Evolutionary conservation across 2,329 filamentous ascomycete species (phyloP), one percentile per base, ranked within the genome.

Genomic region (Colletotrichum costaricense): DNA sequence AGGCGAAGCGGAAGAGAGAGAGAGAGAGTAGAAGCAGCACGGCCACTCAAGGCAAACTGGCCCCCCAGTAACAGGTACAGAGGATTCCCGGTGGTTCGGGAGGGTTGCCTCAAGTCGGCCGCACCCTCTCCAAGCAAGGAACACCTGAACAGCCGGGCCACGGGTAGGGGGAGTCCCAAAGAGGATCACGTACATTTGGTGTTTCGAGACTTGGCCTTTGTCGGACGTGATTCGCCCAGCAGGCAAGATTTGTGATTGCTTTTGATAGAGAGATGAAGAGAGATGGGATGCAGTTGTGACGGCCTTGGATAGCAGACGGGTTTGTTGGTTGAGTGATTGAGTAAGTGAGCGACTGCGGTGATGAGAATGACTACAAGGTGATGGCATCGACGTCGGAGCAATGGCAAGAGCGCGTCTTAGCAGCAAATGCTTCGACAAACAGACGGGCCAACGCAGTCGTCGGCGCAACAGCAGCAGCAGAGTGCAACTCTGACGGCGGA

Each of bases 171-270:
- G 75, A 76, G 75, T 69, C 73, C 74, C 77, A 72, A 78, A 78
- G 75, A 78, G 78, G 77, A 82, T 82, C 82, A 85, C 83, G 78
- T 84, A 85, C 84, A 78, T 76, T 80, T 81, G 78, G 80, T 75
- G 84, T 86, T 86, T 85, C 82, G 83, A 80, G 78, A 79, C 72
- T 77, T 78, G 76, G 78, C 78, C 26, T 30, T 52, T 26, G 55
- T 49, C 74, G 74, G 76, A 76, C 70, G 76, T 79, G 77, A 78
- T 79, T 76, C 70, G 67, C 49, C 69, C 35, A 56, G 59, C 30
- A 64, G 24, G 74, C 58, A 72, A 70, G 69, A 70, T 68, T 62
- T 75, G 72, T 75, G 60, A 75, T 55, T 54, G 58, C 38, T 24
- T 42, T 46, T 24, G 49, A 72, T 22, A 33, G 33, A 54, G 24